Percentiles rank a stretch among this genome's conserved stretches.
Conservation (phyloP, 352 stramenopile genomes). For the Phytopythium litorale region DNA sequence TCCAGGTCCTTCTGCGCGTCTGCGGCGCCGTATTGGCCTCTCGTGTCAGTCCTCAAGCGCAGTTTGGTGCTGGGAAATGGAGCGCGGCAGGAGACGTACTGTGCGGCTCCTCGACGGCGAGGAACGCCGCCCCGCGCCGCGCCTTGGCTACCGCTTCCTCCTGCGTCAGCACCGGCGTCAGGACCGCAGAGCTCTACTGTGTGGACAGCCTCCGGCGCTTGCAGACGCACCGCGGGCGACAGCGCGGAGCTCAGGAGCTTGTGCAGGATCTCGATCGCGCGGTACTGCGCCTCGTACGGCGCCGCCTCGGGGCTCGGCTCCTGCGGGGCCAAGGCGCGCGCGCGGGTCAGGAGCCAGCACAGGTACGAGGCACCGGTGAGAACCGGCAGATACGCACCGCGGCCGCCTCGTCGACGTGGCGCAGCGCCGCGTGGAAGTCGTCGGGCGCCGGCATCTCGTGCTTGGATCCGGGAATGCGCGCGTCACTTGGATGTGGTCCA, state of each 20-base stretch:
- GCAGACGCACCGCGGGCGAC: constrained; percentile 19
- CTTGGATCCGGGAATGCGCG: too few species aligned
- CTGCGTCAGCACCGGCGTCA: constrained; percentile 12
- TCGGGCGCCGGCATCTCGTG: constrained; percentile 8
- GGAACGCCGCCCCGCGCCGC: constrained; percentile 40
- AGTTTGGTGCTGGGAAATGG: neutral
- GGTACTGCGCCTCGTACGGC: constrained; percentile 52
- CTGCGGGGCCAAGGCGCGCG: constrained; percentile 12
- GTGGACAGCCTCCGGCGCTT: neutral
- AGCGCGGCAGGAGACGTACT: constrained; percentile 23
- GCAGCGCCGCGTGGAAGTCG: constrained; percentile 29
- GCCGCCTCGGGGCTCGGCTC: constrained; percentile 40
- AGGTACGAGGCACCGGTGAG: neutral
- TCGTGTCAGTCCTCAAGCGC: neutral
- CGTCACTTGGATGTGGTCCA: too few species aligned
- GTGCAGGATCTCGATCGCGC: constrained; percentile 47
- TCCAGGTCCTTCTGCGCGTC: constrained; percentile 59
- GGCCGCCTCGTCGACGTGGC: constrained; percentile 23
- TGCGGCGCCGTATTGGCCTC: constrained; percentile 7
- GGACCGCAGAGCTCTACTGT: neutral
- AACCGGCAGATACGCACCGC: constrained; percentile 15
- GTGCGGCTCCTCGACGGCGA: constrained; percentile 61
- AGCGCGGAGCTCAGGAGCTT: constrained; percentile 38
- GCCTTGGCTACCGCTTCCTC: constrained; percentile 27
- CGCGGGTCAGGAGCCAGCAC: too few species aligned